These are phyloP conservation scores for Trichoderma simmonsii DNA, from an alignment of 2,329 filamentous ascomycete genomes.

Conservation along the genomic window DNA sequence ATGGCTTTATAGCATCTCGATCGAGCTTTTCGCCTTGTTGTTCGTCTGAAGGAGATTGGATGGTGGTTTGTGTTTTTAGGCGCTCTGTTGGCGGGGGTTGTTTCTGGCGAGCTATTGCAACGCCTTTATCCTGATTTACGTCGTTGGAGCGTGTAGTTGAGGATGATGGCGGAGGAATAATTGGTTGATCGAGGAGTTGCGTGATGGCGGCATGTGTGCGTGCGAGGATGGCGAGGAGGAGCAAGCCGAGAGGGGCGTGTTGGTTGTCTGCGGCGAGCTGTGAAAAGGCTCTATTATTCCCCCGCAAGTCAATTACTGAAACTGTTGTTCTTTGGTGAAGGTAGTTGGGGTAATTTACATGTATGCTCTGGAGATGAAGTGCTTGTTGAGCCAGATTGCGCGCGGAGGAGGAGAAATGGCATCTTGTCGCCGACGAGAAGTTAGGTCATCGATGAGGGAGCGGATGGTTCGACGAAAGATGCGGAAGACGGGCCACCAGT, in stretches of 20 bases:
- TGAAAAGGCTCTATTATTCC: slow-evolving; percentile 55
- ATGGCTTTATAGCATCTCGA: neutral
- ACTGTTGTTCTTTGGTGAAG: neutral
- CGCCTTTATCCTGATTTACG: slow-evolving; percentile 27
- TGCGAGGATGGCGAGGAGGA: slow-evolving; percentile 63
- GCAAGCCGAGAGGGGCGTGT: slow-evolving; percentile 67
- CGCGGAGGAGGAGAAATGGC: neutral
- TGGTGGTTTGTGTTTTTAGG: neutral
- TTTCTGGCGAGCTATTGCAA: slow-evolving; percentile 30
- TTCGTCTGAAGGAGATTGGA: neutral
- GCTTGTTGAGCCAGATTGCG: slow-evolving; percentile 30
- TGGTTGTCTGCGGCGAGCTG: slow-evolving; percentile 69
- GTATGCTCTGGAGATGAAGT: slow-evolving; percentile 36
- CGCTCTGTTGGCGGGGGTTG: slow-evolving; percentile 1
- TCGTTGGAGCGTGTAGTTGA: neutral
- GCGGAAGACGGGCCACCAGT: slow-evolving; percentile 76
- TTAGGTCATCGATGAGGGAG: slow-evolving; percentile 43
- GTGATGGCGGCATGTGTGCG: slow-evolving; percentile 50
- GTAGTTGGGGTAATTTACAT: slow-evolving; percentile 28
- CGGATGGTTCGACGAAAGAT: slow-evolving; percentile 65
- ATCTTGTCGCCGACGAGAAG: neutral
- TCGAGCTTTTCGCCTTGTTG: neutral
- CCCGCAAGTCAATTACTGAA: neutral
- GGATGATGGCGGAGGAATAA: neutral
- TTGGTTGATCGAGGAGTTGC: slow-evolving; percentile 29